A percentile compares a stretch with the other conserved stretches of the same genome.
Conservation (phyloP, 495 filamentous ascomycete genomes). For the Evansstolkia leycettana region DNA sequence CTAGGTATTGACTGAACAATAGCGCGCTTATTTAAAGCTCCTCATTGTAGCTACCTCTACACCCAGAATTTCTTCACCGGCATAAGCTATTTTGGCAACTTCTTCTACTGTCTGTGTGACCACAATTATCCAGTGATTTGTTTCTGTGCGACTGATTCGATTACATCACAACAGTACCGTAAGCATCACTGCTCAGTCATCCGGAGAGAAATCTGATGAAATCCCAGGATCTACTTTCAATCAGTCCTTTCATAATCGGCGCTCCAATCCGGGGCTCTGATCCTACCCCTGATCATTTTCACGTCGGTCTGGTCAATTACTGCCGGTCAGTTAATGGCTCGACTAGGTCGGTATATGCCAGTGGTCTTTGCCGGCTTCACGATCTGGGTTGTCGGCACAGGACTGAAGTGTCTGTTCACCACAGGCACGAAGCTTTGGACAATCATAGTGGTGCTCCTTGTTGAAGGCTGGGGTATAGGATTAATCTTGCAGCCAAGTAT, state of each 20-base stretch:
- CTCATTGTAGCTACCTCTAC: not conserved
- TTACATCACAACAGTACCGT: too few species aligned
- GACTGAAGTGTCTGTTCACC: not conserved
- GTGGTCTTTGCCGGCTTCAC: not conserved
- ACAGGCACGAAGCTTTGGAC: not conserved
- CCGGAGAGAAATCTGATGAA: too few species aligned
- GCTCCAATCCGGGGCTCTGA: conserved; percentile 18
- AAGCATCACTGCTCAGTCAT: too few species aligned
- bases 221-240: conserved; percentile 39
- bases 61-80: not conserved
- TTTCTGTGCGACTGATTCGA: too few species aligned
- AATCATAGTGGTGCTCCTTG: not conserved
- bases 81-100: conserved; percentile 6
- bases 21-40: not conserved
- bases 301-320: conserved; percentile 1
- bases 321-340: not conserved
- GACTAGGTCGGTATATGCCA: not conserved
- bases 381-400: not conserved
- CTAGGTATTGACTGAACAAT: not conserved
- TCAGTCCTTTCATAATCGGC: conserved; percentile 21
- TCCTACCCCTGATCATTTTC: conserved; percentile 29
- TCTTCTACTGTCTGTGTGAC: conserved; percentile 39
- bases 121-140: too few species aligned
- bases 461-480: not conserved
- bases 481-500: not conserved